These are phyloP conservation scores for Paecilomyces dactylethromorphus DNA, from an alignment of 2,329 filamentous ascomycete species.

Conservation along the genomic window DNA sequence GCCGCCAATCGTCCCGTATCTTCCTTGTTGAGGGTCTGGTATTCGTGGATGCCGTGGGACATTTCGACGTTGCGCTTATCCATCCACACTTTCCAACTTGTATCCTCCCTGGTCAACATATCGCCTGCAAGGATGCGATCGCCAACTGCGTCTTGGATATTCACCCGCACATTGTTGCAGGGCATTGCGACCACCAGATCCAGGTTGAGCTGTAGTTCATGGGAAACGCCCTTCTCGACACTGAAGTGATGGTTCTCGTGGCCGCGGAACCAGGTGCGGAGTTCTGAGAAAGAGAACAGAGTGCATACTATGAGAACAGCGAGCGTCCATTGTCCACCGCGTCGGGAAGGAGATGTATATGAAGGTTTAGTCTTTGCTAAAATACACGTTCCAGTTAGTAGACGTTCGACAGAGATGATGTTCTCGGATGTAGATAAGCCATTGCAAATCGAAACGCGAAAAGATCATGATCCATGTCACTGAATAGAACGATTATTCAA, in stretches of 20 bases:
- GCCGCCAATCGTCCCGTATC: constrained; percentile 45
- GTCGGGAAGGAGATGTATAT: constrained; percentile 76
- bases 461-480: neutral
- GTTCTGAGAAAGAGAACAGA: constrained; percentile 70
- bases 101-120: constrained; percentile 67
- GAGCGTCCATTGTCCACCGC: constrained; percentile 91
- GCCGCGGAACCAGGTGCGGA: constrained; percentile 76
- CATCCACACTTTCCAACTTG: constrained; percentile 76
- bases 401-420: neutral
- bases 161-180: constrained; percentile 84
- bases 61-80: constrained; percentile 55
- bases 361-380: constrained; percentile 91
- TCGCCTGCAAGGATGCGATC: constrained; percentile 82
- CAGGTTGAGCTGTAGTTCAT: constrained; percentile 86
- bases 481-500: neutral
- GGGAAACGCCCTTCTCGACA: constrained; percentile 85
- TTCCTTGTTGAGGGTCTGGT: constrained; percentile 53
- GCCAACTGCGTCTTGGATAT: constrained; percentile 91
- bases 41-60: constrained; percentile 55
- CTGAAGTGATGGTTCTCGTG: constrained; percentile 82
- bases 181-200: constrained; percentile 88
- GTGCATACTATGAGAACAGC: constrained; percentile 68
- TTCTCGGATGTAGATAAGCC: neutral
- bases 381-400: neutral
- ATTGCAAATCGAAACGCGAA: neutral